These are phyloP conservation scores for Penicillium verrucosum DNA, from an alignment of 2,329 filamentous ascomycete species.

Conservation along the genomic window DNA sequence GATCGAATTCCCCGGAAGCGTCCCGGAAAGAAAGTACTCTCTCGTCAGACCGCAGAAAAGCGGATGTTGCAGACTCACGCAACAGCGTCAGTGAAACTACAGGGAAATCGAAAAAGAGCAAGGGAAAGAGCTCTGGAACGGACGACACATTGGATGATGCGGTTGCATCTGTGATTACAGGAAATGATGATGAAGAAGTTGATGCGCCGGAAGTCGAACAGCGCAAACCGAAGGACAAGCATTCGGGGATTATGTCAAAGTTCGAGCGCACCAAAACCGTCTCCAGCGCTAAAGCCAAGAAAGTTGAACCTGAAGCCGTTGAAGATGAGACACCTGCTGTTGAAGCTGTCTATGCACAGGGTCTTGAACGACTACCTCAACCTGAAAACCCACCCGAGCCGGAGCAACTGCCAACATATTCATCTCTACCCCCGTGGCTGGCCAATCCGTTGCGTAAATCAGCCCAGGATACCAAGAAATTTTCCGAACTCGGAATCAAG, in stretches of 20 bases:
- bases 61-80: constrained; percentile 24
- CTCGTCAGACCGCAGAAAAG: constrained; percentile 27
- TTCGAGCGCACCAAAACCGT: constrained; percentile 37
- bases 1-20: constrained; percentile 34
- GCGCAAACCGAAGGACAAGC: constrained; percentile 30
- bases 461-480: constrained; percentile 58
- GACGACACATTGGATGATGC: constrained; percentile 13
- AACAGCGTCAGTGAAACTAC: constrained; percentile 18
- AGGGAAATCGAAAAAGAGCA: constrained; percentile 38
- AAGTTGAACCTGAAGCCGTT: constrained; percentile 9
- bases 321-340: constrained; percentile 17
- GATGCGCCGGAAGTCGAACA: constrained; percentile 23
- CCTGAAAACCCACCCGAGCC: constrained; percentile 57
- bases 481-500: constrained; percentile 63
- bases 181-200: constrained; percentile 4
- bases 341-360: constrained; percentile 43
- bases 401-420: constrained; percentile 63
- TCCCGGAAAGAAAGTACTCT: constrained; percentile 29
- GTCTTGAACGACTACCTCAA: constrained; percentile 78
- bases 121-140: constrained; percentile 31
- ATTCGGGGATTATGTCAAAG: constrained; percentile 38
- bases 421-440: constrained; percentile 78
- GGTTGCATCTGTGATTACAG: constrained; percentile 28
- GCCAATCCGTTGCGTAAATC: constrained; percentile 69
- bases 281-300: constrained; percentile 16